Conservation (phyloP, 2,329 filamentous ascomycete genomes). For the Xylaria sp. region DNA sequence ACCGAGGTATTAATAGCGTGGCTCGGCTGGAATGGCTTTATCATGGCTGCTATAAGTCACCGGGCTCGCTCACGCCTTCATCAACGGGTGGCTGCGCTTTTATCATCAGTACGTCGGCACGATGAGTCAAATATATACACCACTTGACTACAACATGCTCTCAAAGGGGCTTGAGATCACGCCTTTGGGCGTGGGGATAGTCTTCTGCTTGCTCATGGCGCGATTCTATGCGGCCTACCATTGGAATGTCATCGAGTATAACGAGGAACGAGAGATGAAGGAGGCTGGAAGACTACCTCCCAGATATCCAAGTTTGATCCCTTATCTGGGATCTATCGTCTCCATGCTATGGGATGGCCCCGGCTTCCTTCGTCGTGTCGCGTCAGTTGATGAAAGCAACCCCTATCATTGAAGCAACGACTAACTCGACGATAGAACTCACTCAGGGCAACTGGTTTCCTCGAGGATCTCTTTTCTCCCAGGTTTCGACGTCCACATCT, state of each 20-base stretch:
- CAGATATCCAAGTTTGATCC: background rate
- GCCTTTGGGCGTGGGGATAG: background rate
- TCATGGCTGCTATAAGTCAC: background rate
- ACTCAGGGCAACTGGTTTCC: background rate
- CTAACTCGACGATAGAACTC: background rate
- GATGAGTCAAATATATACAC: background rate
- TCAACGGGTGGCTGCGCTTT: background rate
- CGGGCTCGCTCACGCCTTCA: background rate
- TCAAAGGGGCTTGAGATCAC: background rate
- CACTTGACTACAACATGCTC: background rate
- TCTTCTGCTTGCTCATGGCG: background rate
- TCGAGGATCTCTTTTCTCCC: background rate
- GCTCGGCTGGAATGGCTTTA: background rate
- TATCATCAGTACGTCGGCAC: background rate
- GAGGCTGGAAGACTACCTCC: background rate
- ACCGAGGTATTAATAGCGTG: background rate
- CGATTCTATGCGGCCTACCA: background rate
- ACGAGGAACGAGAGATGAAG: background rate
- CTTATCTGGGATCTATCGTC: background rate
- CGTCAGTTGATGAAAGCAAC: background rate
- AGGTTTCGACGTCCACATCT: background rate
- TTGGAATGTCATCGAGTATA: background rate
- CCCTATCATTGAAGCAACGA: background rate
- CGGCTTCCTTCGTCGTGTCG: background rate
- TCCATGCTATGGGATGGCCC: background rate